Evolutionary conservation across 495 filamentous ascomycete genomes (phyloP), one percentile per base, ranked within the genome.

Genomic region (Pyronema omphalodes): DNA sequence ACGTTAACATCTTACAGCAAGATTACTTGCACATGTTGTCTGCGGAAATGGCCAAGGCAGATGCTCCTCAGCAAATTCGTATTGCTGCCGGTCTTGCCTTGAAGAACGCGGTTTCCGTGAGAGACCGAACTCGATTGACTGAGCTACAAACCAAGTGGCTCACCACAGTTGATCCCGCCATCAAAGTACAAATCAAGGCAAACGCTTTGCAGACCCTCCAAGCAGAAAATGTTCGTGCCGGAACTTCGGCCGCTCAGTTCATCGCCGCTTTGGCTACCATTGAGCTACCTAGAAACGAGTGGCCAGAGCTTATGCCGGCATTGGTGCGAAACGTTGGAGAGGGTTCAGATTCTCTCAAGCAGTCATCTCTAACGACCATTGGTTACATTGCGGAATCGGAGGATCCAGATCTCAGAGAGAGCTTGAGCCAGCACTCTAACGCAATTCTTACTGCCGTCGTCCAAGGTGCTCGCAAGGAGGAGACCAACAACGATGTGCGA

Each of bases 341-440:
- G 60, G 91, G 93, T 55, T 74, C 74, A 56, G 80, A 87, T 63
- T 76, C 84, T 65, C 77, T 93, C 59, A 96, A 96, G 73, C 89
- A 95, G 73, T 76, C 88, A 35, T 95, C 89, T 37, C 71, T 98
- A 60, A 84, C 86, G 50, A 83, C 89, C 8, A 94, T 98, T 68
- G 91, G 91, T 65, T 98, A 86, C 70, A 91, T 98, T 62, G 96
- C 91, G 75, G 93, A 98, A 71, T 87, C 83, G 49, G 86, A 93
- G 60, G 91, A 98, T 66, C 57, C 74, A 19, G 88, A 94, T 40
- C 76, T 98, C 23, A 78, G 91, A 56, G 79, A 81, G 43, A 85
- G 81, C 63, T 69, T 98, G 60, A 75, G 81, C 54, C 71, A 76
- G 51, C 86, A 96, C 70, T 95, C 89, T 49, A 98, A 98, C 68